These are phyloP conservation scores for Citropsis articulata DNA, from an alignment of 345 rosid genomes.

Conservation along the genomic window DNA sequence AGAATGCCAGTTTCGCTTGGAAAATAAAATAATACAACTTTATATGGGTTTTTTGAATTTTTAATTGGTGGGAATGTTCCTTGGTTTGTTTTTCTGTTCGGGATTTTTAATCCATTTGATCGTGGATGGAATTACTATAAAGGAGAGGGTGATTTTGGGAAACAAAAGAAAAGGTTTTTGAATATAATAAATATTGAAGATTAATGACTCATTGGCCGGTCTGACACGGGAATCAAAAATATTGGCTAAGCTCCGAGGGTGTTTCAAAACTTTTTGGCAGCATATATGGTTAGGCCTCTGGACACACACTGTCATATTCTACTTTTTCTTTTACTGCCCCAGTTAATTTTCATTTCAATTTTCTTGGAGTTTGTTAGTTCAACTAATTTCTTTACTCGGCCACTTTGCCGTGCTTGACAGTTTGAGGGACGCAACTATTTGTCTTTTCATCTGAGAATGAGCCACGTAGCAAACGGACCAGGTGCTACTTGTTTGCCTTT, in stretches of 20 bases:
- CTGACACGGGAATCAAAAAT: conserved; percentile 7
- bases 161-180: not conserved
- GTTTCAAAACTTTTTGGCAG: conserved; percentile 6
- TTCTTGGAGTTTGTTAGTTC: not conserved
- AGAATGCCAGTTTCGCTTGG: not conserved
- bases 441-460: not conserved
- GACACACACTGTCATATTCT: not conserved
- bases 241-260: not conserved
- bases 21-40: not conserved
- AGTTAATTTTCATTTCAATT: not conserved
- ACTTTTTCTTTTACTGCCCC: no score
- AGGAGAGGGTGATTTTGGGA: not conserved
- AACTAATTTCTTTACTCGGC: not conserved
- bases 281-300: not conserved
- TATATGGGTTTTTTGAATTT: not conserved
- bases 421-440: not conserved
- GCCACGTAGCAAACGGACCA: not conserved
- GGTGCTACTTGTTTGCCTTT: no score
- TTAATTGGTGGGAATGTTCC: not conserved
- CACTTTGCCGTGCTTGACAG: not conserved
- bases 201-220: not conserved
- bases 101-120: not conserved
- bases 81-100: not conserved
- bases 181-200: not conserved
- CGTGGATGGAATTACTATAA: not conserved